These are phyloP conservation scores for Daedalea quercina DNA, from an alignment of 768 basidiomycete genomes.

Conservation along the genomic window DNA sequence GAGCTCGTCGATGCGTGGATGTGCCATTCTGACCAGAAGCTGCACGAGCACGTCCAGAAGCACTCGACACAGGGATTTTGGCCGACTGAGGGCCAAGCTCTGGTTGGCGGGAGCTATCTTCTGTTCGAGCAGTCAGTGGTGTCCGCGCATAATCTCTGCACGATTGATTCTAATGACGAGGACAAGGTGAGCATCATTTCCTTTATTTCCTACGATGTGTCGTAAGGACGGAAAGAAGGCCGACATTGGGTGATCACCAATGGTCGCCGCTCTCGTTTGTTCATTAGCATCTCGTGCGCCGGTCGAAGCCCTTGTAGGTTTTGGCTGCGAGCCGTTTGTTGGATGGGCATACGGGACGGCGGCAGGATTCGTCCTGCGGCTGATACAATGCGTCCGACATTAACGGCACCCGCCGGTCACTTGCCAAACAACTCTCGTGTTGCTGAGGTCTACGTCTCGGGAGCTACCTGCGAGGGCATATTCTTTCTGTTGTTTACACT, in stretches of 20 bases:
- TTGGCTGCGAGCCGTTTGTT: slow-evolving; percentile 22
- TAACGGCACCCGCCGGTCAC: slow-evolving; percentile 32
- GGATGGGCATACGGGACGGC: slow-evolving; percentile 22
- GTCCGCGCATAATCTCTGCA: slow-evolving; percentile 44
- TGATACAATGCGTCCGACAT: slow-evolving; percentile 96
- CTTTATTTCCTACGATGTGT: slow-evolving; percentile 1
- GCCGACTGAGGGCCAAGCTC: slow-evolving; percentile 63
- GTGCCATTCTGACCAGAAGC: slow-evolving; percentile 87
- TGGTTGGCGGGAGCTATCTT: slow-evolving; percentile 89
- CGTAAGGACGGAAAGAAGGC: slow-evolving; percentile 87
- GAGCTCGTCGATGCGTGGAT: slow-evolving; percentile 98
- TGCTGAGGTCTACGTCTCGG: slow-evolving; percentile 59
- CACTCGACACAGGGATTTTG: slow-evolving; percentile 66
- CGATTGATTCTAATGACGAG: slow-evolving; percentile 28
- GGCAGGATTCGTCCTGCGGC: slow-evolving; percentile 49
- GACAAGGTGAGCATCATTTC: slow-evolving; percentile 46
- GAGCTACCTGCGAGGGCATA: slow-evolving; percentile 93
- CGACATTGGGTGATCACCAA: slow-evolving; percentile 69
- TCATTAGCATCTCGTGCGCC: slow-evolving; percentile 4
- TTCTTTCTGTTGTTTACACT: slow-evolving; percentile 18
- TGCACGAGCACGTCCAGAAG: slow-evolving; percentile 62
- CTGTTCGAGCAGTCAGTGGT: slow-evolving; percentile 63
- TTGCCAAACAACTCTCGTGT: slow-evolving; percentile 84
- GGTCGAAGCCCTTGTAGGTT: slow-evolving; percentile 60
- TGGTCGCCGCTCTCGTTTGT: slow-evolving; percentile 36